Evolutionary conservation across 2,329 filamentous ascomycete species (phyloP), one percentile per base, ranked within the genome.

Genomic region (Orbilia brochopaga): DNA sequence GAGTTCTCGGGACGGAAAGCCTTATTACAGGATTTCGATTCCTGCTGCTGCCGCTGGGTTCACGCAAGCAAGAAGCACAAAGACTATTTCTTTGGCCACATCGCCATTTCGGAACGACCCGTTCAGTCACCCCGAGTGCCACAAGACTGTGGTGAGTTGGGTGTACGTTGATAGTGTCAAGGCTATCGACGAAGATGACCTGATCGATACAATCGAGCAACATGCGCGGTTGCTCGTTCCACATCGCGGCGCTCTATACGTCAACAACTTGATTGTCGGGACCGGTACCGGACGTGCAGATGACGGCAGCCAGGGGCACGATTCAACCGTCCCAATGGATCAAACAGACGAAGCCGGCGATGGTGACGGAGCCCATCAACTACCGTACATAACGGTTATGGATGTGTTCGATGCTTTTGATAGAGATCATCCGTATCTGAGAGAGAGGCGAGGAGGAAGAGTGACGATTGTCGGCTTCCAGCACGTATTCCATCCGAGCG

Each of bases 81-180:
- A 8, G 24, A 30, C 2, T 15, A 51, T 56, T 21, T n/a, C 60
- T 10, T 35, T 64, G 30, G 19, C 42, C 11, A 50, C 23, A 1
- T 64, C 60, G 3, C 51, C 52, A 6, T 64, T 56, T 21, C 24
- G 60, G 17, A 40, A 56, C 8, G 60, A 64, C 23, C 5, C 60
- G 3, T 64, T 64, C 17, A 64, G 60, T 27, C 21, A 64, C 24
- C 51, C 52, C 1, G 35, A 27, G 15, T 50, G 30, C 19, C 15
- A 64, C 17, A 64, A 64, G 27, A 56, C 54, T 19, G 60, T 64
- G 24, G 48, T 64, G 19, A 64, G 60, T 19, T 64, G 60, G 60
- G 51, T 40, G 23, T 19, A 56, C 24, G 40, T 64, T 24, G 42
- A 64, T 24, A 2, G n/a, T 50, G 13, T 27, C 11, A 30, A 6